A percentile compares a stretch with the other conserved stretches of the same genome.
These are phyloP conservation scores for Metarhizium brunneum DNA, from an alignment of 2,329 filamentous ascomycete species.

Conservation along the genomic window DNA sequence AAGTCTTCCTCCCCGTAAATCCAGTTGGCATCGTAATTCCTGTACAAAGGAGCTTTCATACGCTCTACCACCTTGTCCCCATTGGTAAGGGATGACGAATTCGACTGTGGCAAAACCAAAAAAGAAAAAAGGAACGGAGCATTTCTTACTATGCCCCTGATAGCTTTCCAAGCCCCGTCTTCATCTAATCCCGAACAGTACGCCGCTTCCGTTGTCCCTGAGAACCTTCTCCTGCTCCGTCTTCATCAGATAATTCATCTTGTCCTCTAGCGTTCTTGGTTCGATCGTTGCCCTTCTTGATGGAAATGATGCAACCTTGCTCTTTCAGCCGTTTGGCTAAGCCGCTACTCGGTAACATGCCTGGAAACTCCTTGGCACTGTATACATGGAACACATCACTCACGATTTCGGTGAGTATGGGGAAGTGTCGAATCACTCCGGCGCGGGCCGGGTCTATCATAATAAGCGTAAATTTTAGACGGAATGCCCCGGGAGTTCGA, in stretches of 20 bases:
- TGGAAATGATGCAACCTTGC: constrained; percentile 75
- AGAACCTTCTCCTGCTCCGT: constrained; percentile 8
- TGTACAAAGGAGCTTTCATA: neutral
- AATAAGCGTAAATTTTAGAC: constrained; percentile 65
- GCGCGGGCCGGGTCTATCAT: constrained; percentile 55
- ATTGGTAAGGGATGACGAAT: neutral
- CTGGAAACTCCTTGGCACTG: constrained; percentile 78
- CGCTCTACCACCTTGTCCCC: neutral
- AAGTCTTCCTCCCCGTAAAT: neutral
- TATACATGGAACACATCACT: constrained; percentile 72
- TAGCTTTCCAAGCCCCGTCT: neutral
- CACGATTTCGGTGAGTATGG: constrained; percentile 42
- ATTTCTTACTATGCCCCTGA: neutral
- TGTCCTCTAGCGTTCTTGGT: constrained; percentile 14
- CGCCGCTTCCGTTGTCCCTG: constrained; percentile 9
- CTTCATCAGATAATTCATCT: constrained; percentile 12
- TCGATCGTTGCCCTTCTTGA: constrained; percentile 77
- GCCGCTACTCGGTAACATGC: constrained; percentile 69
- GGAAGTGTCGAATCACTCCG: constrained; percentile 35
- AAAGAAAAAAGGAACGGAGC: neutral
- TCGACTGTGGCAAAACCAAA: neutral
- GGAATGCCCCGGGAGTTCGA: constrained; percentile 66
- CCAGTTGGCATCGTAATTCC: neutral
- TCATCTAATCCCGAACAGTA: constrained; percentile 4
- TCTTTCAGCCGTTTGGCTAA: constrained; percentile 66